Conservation (phyloP, 805 yeast genomes). For the Candida michaelii region DNA sequence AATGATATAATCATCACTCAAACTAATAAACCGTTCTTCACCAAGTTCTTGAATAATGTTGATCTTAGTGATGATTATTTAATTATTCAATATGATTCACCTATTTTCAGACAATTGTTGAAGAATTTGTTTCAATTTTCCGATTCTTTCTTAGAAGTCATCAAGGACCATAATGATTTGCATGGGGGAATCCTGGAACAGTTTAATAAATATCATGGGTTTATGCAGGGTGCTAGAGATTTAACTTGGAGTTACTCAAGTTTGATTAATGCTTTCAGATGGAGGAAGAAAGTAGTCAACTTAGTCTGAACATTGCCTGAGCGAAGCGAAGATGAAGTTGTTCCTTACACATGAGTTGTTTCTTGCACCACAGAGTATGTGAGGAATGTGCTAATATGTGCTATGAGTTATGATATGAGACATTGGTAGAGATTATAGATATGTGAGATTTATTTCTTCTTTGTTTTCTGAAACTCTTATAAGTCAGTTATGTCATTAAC, state of each 20-base stretch:
- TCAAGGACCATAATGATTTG: slow-evolving; percentile 58
- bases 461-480: too few relatives aligned
- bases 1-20: slow-evolving; percentile 45
- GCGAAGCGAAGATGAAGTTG: too few relatives aligned
- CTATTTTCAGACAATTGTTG: slow-evolving; percentile 48
- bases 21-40: slow-evolving; percentile 28
- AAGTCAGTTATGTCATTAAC: too few relatives aligned
- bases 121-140: slow-evolving; percentile 51
- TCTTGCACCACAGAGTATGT: too few relatives aligned
- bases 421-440: slow-evolving; percentile 1
- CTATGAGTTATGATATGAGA: neutral
- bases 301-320: neutral
- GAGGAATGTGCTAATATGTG: too few relatives aligned
- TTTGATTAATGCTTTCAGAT: slow-evolving; percentile 64
- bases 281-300: slow-evolving; percentile 42
- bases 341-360: too few relatives aligned
- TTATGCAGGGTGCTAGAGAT: slow-evolving; percentile 81
- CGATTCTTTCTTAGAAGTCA: slow-evolving; percentile 64
- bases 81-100: slow-evolving; percentile 36
- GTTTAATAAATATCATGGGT: slow-evolving; percentile 77
- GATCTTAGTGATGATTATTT: slow-evolving; percentile 19
- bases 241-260: slow-evolving; percentile 92
- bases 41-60: slow-evolving; percentile 27
- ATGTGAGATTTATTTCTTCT: neutral
- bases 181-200: slow-evolving; percentile 86